Evolutionary conservation across 1,284 basidiomycete species (phyloP), one percentile per base, ranked within the genome.

Genomic region (Ceratobasidium sp.): DNA sequence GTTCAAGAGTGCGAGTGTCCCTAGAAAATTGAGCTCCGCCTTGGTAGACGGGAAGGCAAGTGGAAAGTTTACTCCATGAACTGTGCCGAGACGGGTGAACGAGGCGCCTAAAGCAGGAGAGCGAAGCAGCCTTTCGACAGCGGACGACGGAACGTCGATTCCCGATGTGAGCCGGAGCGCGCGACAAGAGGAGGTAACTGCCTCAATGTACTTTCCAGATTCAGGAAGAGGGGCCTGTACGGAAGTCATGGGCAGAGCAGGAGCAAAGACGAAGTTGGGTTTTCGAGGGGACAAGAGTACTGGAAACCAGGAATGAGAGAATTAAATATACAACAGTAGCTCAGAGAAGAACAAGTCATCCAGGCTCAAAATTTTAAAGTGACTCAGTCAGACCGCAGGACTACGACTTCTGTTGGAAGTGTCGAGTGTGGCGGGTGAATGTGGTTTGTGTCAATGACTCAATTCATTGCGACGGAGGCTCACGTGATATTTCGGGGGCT

Each of bases 21-120:
- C 90, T 46, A 94, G 85, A 57, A 95, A 86, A 84, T 94, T 94
- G 79, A 95, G 86, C 83, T 96, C 93, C 54, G 91, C 88, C 30
- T 91, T 84, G 41, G 87, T 83, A 0, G 92, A 91, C 52, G 92
- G 87, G 82, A 95, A 96, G 7, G 91, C 90, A 62, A 96, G 88
- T 4, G 94, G 94, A 71, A 96, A 86, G n/a, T 88, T 86, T 75
- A 93, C 86, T 46, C 93, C 93, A 83, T 94, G 92, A 16, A 86
- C 84, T 16, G 83, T 82, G 14, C 90, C 91, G 1, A 93, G 88
- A 57, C 90, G 88, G 77, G 88, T 85, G 83, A 91, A 94, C 3
- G 90, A 90, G 44, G 84, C 83, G 14, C 86, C 88, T 82, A 94
- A 93, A 1, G 90, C 87, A 33, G 90, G 86, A 3, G 93, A 93